Evolutionary conservation across 768 basidiomycete genomes (phyloP).

Genomic region (Boletus speciosus): DNA sequence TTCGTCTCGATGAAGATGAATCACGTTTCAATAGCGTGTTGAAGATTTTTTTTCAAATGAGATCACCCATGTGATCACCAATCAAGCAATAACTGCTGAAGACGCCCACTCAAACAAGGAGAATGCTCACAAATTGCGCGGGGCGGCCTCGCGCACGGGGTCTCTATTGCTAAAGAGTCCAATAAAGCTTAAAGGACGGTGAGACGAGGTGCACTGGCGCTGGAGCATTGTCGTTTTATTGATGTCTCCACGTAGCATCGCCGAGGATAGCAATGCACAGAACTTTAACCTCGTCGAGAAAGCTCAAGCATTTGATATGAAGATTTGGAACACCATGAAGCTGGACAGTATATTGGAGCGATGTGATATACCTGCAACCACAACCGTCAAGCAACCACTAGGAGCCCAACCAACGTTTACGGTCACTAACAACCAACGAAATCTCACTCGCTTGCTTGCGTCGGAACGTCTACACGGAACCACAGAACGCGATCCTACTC

Average conservation of each 20-base stretch:
- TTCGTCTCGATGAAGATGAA: conserved; percentile 1
- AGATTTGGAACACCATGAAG: conserved; percentile 80
- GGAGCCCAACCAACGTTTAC: conserved; percentile 31
- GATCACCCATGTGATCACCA: conserved; percentile 86
- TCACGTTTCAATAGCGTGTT: conserved; percentile 51
- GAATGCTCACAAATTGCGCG: conserved; percentile 44
- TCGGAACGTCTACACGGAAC: conserved; percentile 82
- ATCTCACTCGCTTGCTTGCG: conserved; percentile 62
- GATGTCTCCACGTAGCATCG: conserved; percentile 16
- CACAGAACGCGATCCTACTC: conserved; percentile 87
- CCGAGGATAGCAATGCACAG: conserved; percentile 31
- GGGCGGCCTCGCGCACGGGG: conserved; percentile 18
- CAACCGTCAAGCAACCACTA: conserved; percentile 26
- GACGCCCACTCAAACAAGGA: conserved; percentile 56
- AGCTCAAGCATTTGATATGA: conserved; percentile 69
- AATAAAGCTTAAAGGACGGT: conserved; percentile 60
- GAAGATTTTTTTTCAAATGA: conserved; percentile 86
- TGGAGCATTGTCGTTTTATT: background rate
- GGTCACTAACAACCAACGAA: conserved; percentile 37
- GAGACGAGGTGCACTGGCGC: conserved; percentile 16
- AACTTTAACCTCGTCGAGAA: conserved; percentile 57
- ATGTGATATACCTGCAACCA: conserved; percentile 43
- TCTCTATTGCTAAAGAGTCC: conserved; percentile 55
- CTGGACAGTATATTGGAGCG: conserved; percentile 70
- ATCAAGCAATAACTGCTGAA: conserved; percentile 40